Evolutionary conservation across 2,329 filamentous ascomycete species (phyloP).

Genomic region (Curvularia hawaiiensis): DNA sequence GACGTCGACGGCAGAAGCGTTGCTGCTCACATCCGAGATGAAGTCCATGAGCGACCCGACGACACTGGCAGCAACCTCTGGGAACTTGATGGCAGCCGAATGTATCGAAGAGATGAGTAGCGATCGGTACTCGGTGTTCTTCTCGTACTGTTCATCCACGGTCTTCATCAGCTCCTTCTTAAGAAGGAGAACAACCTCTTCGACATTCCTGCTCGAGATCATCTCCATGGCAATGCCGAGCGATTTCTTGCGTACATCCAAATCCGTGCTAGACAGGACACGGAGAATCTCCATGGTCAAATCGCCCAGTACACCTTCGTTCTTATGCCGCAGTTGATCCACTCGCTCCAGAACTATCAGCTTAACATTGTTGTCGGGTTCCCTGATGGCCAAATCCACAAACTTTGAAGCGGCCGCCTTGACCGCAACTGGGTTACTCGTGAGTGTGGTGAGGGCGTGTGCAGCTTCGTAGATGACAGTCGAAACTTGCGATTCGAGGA

Average conservation of each 20-base stretch:
- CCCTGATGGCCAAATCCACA: constrained; percentile 95
- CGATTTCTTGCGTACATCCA: constrained; percentile 93
- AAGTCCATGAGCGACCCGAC: constrained; percentile 99
- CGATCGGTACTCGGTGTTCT: constrained; percentile 67
- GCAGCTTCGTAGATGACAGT: constrained; percentile 98
- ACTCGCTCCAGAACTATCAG: constrained; percentile 96
- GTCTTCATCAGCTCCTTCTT: constrained; percentile 99
- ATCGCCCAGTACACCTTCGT: constrained; percentile 90
- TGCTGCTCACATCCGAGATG: constrained; percentile 98
- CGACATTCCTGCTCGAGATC: constrained; percentile 98
- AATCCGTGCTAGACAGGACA: constrained; percentile 91
- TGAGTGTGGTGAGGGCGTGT: constrained; percentile 90
- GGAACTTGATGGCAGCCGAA: constrained; percentile 98
- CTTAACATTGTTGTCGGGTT: constrained; percentile 99
- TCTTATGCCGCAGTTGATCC: constrained; percentile 82
- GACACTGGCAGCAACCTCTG: constrained; percentile 94
- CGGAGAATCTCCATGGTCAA: constrained; percentile 96
- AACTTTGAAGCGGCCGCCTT: constrained; percentile 96
- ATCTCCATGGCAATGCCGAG: constrained; percentile 91
- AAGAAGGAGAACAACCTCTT: constrained; percentile 91
- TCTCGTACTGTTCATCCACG: constrained; percentile 97
- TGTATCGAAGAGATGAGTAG: constrained; percentile 97
- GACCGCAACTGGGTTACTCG: constrained; percentile 94
- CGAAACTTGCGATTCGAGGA: constrained; percentile 88
- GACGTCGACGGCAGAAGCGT: constrained; percentile 93